Evolutionary conservation across 1,284 basidiomycete genomes (phyloP).

Genomic region (Heimioporus punctisporus): DNA sequence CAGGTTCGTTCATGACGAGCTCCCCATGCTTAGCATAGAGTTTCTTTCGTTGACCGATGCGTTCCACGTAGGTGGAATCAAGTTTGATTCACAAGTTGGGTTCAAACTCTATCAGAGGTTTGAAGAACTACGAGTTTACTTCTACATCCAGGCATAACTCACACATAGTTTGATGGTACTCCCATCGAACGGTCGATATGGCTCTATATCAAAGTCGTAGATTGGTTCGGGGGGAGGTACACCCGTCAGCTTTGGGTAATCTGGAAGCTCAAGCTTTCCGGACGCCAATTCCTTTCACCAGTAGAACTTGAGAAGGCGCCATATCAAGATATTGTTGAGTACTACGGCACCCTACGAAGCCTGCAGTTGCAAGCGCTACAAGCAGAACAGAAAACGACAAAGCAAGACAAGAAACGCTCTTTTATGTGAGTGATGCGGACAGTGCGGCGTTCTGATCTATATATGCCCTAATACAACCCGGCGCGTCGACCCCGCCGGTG

Average conservation of each 20-base stretch:
- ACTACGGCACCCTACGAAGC: no score
- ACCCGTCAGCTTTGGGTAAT: constrained; percentile 44
- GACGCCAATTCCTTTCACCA: no score
- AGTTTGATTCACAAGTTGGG: constrained; percentile 56
- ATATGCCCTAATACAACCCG: no score
- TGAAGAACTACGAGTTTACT: background rate
- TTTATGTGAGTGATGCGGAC: no score
- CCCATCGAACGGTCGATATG: constrained; percentile 56
- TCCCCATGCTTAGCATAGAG: constrained; percentile 40
- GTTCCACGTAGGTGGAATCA: constrained; percentile 48
- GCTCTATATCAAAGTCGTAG: constrained; percentile 45
- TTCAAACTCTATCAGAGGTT: constrained; percentile 49
- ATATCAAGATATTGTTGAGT: no score
- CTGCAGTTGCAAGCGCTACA: no score
- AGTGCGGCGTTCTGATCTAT: no score
- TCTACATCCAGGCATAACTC: constrained; percentile 13
- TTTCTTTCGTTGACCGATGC: constrained; percentile 42
- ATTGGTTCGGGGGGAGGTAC: constrained; percentile 44
- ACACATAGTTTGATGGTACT: constrained; percentile 57
- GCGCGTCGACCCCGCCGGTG: no score
- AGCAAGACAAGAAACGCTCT: no score
- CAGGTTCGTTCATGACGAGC: constrained; percentile 40
- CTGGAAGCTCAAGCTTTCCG: constrained; percentile 16
- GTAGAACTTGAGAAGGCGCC: no score
- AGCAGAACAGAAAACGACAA: no score